A percentile compares a stretch with the other conserved stretches of the same genome.
Evolutionary conservation across 139 green algal species (phyloP).

Genomic region (Closterium sp.): DNA sequence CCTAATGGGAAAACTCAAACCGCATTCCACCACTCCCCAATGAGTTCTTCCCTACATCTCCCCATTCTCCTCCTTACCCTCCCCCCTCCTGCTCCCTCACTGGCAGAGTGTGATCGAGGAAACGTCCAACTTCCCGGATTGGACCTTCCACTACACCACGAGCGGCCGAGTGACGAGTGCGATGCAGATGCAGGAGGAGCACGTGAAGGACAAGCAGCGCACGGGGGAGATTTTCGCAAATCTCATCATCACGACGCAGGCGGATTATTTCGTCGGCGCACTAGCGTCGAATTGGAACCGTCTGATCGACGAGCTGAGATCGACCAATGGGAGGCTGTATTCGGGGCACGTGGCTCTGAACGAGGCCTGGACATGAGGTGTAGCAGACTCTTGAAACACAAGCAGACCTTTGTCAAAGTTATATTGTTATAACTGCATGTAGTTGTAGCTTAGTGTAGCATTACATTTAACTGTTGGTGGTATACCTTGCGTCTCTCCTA

Average conservation of each 20-base stretch:
- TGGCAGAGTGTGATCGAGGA: background rate
- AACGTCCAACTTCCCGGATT: background rate
- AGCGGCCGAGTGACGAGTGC: background rate
- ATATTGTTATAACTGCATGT: too few species aligned
- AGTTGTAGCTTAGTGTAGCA: too few species aligned
- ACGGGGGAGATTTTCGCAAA: slow-evolving; percentile 1
- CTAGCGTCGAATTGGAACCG: slow-evolving; percentile 31
- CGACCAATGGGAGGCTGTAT: slow-evolving; percentile 18
- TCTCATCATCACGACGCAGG: slow-evolving; percentile 13
- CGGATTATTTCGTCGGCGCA: slow-evolving; percentile 34
- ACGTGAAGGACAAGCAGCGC: background rate
- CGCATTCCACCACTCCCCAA: too few species aligned
- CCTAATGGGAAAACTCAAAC: too few species aligned
- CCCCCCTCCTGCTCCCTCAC: too few species aligned
- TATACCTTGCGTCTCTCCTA: too few species aligned
- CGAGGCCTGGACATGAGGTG: background rate
- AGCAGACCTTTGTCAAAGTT: too few species aligned
- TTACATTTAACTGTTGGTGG: too few species aligned
- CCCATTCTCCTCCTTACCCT: too few species aligned
- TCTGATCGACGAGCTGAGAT: slow-evolving; percentile 32
- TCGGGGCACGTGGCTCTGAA: slow-evolving; percentile 20
- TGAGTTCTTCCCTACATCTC: too few species aligned
- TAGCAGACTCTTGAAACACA: too few species aligned
- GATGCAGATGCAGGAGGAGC: background rate
- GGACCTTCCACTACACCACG: background rate